Base-by-base conservation (phyloP, 768 basidiomycete species). In the Mycena crocata region DNA sequence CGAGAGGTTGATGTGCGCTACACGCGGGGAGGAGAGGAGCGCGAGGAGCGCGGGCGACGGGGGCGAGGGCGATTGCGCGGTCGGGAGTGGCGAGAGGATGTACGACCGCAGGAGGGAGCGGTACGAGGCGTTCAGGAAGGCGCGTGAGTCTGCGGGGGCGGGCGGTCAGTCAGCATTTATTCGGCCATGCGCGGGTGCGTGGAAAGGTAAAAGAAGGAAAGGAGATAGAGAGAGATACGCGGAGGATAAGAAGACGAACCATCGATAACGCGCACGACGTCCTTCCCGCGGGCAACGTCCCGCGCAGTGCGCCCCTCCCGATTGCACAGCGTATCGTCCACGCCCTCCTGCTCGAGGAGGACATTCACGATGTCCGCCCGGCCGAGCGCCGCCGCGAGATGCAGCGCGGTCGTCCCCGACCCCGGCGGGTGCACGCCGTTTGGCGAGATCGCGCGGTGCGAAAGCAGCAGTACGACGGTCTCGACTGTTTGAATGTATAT, bases 311-410 rank as follows among this genome's bases (percentile, higher is more conserved):
- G 83, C 1, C 94, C 93, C 13, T 90, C 83, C 6, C 70, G 76
- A 72, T 98, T 93, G 6, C 88, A 78, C 14, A 90, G 72, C 2
- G 89, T 91, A 69, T 98, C 96, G 73, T 98, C 90, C 44, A 96
- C 89, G 2, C 79, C 85, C 0, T 92, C 89, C 70, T 96, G 92
- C 57, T 92, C 91, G 1, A 98, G 84, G 3, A 98, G 81, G 14
- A 96, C 76, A 49, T 84, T 83, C 13, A 97, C 90, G 34, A 93
- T 84, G 61, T 94, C 93, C 5, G 84, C 77, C 28, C 94, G 82
- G 4, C 90, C 93, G 1, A 95, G 82, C 0, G 90, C 87, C 0
- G 93, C 90, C 2, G 85, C 84, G 15, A 78, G 90, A 85, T 77
- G 96, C 75, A 84, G 88, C 0, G 95, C 83, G 0, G 94, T 89